phyloP scores from a whole-genome alignment of 2,329 filamentous ascomycete genomes.

The Cladosporium sp. region DNA sequence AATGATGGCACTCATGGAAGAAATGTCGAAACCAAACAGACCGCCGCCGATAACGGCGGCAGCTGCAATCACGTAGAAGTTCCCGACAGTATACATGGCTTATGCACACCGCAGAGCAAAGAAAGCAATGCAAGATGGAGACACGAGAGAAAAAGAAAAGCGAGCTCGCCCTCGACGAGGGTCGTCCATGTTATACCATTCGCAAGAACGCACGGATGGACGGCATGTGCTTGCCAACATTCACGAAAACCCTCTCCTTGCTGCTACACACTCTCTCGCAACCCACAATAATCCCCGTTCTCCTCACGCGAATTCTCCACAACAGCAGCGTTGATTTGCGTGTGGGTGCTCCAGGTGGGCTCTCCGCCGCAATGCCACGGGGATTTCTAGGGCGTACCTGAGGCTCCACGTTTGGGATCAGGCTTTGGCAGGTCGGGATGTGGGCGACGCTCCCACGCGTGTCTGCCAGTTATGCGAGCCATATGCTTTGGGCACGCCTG shows the following conservation, averaged over 20 bases:
- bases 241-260: not conserved
- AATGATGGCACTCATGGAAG: slow-evolving; percentile 62
- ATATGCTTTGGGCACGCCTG: not conserved
- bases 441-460: not conserved
- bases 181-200: slow-evolving; percentile 6
- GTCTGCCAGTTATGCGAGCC: not conserved
- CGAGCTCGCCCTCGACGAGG: not conserved
- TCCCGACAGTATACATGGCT: slow-evolving; percentile 47
- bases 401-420: not conserved
- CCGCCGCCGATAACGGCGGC: slow-evolving; percentile 65
- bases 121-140: not conserved
- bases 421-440: slow-evolving; percentile 11
- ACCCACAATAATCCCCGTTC: not conserved
- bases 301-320: slow-evolving; percentile 14
- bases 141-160: not conserved
- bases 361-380: slow-evolving; percentile 15
- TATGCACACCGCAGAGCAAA: not conserved
- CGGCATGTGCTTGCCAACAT: slow-evolving; percentile 9
- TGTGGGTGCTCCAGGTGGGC: slow-evolving; percentile 17
- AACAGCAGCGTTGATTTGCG: slow-evolving; percentile 14
- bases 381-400: slow-evolving; percentile 8
- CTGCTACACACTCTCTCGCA: not conserved
- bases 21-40: slow-evolving; percentile 78
- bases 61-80: slow-evolving; percentile 59
- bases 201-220: slow-evolving; percentile 11